Percentiles rank a stretch among this genome's conserved stretches.
Evolutionary conservation across 257 asterid species (phyloP).

Genomic region (Capsicum baccatum): DNA sequence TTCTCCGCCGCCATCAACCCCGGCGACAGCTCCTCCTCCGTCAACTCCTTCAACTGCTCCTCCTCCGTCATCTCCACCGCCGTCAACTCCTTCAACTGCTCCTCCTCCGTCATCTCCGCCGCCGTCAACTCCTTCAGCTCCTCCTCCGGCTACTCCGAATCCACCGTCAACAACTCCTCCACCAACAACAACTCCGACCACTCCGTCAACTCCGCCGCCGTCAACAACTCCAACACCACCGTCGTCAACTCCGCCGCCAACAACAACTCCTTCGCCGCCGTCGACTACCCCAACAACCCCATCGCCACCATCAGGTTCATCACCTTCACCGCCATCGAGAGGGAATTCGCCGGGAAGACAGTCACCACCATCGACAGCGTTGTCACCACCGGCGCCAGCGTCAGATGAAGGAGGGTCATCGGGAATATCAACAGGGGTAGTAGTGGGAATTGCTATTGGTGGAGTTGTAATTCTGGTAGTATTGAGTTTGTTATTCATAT

Average conservation of each 20-base stretch:
- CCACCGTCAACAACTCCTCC: constrained; percentile 39
- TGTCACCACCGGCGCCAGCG: constrained; percentile 45
- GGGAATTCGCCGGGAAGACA: not conserved
- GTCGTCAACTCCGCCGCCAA: constrained; percentile 35
- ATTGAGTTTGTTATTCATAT: constrained; percentile 52
- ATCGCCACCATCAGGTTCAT: constrained; percentile 20
- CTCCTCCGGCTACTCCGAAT: not conserved
- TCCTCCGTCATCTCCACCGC: not conserved
- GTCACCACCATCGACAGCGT: no score
- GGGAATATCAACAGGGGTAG: constrained; percentile 53
- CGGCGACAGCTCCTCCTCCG: not conserved
- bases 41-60: constrained; percentile 30
- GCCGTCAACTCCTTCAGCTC: constrained; percentile 26
- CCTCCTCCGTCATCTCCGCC: constrained; percentile 32
- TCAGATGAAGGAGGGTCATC: constrained; percentile 34
- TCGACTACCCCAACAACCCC: constrained; percentile 32
- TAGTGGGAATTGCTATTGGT: constrained; percentile 71
- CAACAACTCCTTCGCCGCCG: constrained; percentile 39
- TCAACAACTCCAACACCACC: constrained; percentile 43
- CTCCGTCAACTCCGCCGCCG: constrained; percentile 34
- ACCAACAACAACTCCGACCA: constrained; percentile 28
- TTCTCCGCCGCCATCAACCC: not conserved
- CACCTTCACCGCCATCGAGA: constrained; percentile 35
- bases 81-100: constrained; percentile 29
- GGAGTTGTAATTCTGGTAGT: constrained; percentile 61